Evolutionary conservation across 2,329 filamentous ascomycete species (phyloP), one percentile per base, ranked within the genome.

Genomic region (Hawksworthiomyces lignivorus): DNA sequence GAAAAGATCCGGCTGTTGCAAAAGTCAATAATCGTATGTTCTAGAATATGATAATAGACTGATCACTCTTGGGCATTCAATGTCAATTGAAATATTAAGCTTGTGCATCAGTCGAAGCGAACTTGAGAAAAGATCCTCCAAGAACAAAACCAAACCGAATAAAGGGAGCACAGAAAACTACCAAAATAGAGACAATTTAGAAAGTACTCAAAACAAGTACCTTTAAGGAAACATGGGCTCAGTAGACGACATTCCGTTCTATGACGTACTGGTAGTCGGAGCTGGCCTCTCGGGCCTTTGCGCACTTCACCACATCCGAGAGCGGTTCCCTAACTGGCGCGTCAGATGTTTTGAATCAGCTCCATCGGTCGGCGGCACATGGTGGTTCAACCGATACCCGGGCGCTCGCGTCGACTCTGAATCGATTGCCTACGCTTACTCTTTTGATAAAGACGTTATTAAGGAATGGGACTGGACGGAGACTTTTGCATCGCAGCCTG

Each of bases 381-480:
- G 69, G 68, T 60, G 57, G 39, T 64, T 61, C 56, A 68, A 68
- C 48, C 48, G 56, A 3, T 69, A 67, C 37, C 65, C 65, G 2
- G 65, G 64, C 1, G 62, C 63, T 3, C 54, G 62, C 3, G 62
- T 67, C 15, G 65, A 69, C 36, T 55, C 55, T 1, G 51, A 56
- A 34, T 32, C 34, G 11, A 52, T 55, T 7, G 52, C 56, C 6
- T 65, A 63, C 55, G 54, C 63, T 32, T 55, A 64, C 43, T 55
- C 51, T 8, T 26, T 57, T 7, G 53, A 52, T 0, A 8, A 12
- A 8, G 62, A 67, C 19, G 55, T 67, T 5, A 68, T 58, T 52
- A 57, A 63, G 22, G 58, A 62, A 31, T 75, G 64, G 61, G 60
- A 57, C 14, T 75, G 68, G 62, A 54, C 55, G n/a, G 53, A 63